Conservation (phyloP, 768 basidiomycete genomes). For the Leccinum subgranulosum region DNA sequence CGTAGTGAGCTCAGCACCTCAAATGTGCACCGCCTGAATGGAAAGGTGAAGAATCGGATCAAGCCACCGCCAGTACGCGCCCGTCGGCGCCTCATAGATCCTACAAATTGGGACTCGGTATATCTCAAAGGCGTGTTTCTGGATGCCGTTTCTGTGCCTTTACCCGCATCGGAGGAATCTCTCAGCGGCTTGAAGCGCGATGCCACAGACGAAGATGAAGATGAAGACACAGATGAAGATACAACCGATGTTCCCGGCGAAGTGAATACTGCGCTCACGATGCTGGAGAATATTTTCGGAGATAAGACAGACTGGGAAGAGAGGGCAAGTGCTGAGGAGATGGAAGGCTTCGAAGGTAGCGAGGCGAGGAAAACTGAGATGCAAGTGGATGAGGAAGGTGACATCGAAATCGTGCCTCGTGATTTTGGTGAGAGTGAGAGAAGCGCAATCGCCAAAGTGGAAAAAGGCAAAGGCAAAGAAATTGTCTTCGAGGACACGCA, state of each 20-base stretch:
- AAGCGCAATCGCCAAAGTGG: neutral
- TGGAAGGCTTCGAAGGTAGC: slow-evolving; percentile 37
- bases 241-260: neutral
- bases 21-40: slow-evolving; percentile 11
- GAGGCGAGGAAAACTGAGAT: neutral
- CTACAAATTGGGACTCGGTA: slow-evolving; percentile 64
- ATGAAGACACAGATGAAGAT: neutral
- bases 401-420: slow-evolving; percentile 17
- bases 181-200: neutral
- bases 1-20: slow-evolving; percentile 2
- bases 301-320: slow-evolving; percentile 57
- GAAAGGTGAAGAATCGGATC: slow-evolving; percentile 41
- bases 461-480: slow-evolving; percentile 31
- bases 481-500: neutral
- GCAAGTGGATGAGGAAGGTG: slow-evolving; percentile 25
- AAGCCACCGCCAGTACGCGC: slow-evolving; percentile 60
- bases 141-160: slow-evolving; percentile 32
- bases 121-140: slow-evolving; percentile 71
- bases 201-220: neutral
- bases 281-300: slow-evolving; percentile 55
- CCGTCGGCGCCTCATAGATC: slow-evolving; percentile 65
- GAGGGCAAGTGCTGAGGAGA: slow-evolving; percentile 54
- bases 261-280: slow-evolving; percentile 16
- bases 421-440: neutral
- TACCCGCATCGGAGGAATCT: neutral